Evolutionary conservation across 208 protist species (phyloP).

Genomic region (Trypanosoma vivax): DNA sequence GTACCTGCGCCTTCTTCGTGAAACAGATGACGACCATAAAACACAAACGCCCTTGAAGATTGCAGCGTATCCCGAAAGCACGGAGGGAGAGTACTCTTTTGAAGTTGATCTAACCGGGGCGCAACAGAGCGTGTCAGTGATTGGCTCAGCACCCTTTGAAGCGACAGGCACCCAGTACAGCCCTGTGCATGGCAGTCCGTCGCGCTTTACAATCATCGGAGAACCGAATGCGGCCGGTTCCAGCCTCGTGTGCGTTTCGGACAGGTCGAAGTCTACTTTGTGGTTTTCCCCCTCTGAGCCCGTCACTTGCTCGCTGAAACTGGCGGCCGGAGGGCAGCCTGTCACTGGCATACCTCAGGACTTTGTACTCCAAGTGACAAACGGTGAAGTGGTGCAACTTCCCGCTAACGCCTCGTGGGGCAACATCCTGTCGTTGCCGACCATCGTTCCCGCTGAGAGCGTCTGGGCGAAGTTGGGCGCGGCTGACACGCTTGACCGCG

Average conservation of each 20-base stretch:
- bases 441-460: constrained; percentile 2
- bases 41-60: constrained; percentile 25
- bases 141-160: constrained; percentile 25
- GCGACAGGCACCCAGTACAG: constrained; percentile 16
- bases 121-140: constrained; percentile 22
- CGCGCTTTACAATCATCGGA: constrained; percentile 53
- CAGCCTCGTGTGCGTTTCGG: constrained; percentile 35
- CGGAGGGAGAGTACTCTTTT: constrained; percentile 60
- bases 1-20: constrained; percentile 29
- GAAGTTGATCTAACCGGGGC: constrained; percentile 18
- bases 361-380: constrained; percentile 41
- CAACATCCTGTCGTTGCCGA: constrained; percentile 1
- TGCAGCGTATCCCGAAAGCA: constrained; percentile 35
- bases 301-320: constrained; percentile 39
- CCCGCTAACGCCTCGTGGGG: constrained; percentile 11
- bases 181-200: constrained; percentile 60
- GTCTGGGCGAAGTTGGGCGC: not conserved
- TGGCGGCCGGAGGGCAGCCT: constrained; percentile 30
- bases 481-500: not conserved
- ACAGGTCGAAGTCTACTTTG: constrained; percentile 25
- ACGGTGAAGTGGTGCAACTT: constrained; percentile 31
- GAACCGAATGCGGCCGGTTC: constrained; percentile 38
- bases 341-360: constrained; percentile 61
- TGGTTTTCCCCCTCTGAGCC: constrained; percentile 53
- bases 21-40: constrained; percentile 25